Evolutionary conservation across 768 basidiomycete genomes (phyloP), one percentile per base, ranked within the genome.

Genomic region (Hygrophorus russula): DNA sequence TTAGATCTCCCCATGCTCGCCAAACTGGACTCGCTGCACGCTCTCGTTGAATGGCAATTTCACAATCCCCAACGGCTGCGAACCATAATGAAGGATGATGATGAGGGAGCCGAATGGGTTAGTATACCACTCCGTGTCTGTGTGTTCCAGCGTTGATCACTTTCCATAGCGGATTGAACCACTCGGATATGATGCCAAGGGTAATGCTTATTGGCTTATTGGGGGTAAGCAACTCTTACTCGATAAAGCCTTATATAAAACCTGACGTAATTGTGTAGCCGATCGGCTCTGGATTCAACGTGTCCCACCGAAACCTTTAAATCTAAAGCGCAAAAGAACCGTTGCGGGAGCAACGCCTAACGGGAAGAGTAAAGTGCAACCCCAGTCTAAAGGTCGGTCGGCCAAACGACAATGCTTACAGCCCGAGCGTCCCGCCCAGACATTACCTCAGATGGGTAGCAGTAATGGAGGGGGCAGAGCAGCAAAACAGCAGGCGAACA

Each of bases 281-380:
- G 81, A 89, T 54, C 80, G 89, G 17, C 67, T 92, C 17, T 92
- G 89, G 89, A 76, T 89, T 35, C 88, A 91, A 56, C 81, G 84
- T n/a, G 63, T 67, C 24, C 71, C 66, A 9, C 80, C 76, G 1
- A 76, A 68, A 53, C 65, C 66, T 30, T 61, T 63, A 35, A 56
- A 51, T 29, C 64, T 59, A 42, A 71, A 69, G 49, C 66, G 68
- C 46, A 71, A 68, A 51, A 58, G 63, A n/a, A 31, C 52, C 2
- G 45, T 7, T 7, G 7, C 24, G 7, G 24, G 24, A 7, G 24
- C 49, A 17, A 57, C 53, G 27, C 33, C 38, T 4, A 32, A 34
- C 18, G 46, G 28, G 19, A 47, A 40, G 9, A 28, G 43, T 24
- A 48, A 53, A 45, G 19, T 36, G 14, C 28, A 40, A 17, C 56